Base-by-base conservation (phyloP, 1,284 basidiomycete species). In the Afroboletus lepidellus region DNA sequence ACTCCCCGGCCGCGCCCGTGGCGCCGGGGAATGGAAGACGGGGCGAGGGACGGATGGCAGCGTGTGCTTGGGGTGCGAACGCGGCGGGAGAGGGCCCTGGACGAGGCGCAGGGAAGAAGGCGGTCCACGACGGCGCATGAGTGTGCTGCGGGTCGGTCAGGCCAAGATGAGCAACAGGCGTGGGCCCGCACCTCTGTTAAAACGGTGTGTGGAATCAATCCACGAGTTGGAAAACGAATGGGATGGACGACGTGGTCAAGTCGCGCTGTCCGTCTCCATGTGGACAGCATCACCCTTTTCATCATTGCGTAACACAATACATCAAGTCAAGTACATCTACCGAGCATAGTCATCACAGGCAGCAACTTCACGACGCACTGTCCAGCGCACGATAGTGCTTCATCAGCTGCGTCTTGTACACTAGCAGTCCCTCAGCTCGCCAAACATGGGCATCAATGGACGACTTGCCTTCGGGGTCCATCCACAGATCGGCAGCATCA, bases 401-500 rank as follows among this genome's bases (percentile, higher is more conserved):
- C 77, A 86, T 77, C 24, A 92, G 71, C 64, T 90, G 85, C 0
- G 64, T 66, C 66, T 87, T 90, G 75, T 84, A 92, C 38, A 77
- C 88, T 88, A 58, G 24, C 41, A 1, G 41, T 33, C 21, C 32
- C 3, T 56, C 45, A 48, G 58, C 24, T 6, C 4, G n/a, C 8
- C 9, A 6, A 38, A 5, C 34, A 1, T 36, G 21, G 53, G 34
- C 23, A 20, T n/a, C 32, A 48, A 29, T 54, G 23, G 24, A 1
- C 23, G 3, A 58, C 77, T 54, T 64, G 86, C 90, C 80, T 60
- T 80, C 80, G 32, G 83, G 78, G 32, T 79, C 77, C 54, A 76
- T 78, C 91, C 91, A 94, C 20, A 92, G 72, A 15, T 78, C 76
- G 2, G 91, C 87, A 4, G 91, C 91, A 58, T 94, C 91, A 5